Evolutionary conservation across 805 yeast species (phyloP).

Genomic region (Kodamaea kaohsiungensis): DNA sequence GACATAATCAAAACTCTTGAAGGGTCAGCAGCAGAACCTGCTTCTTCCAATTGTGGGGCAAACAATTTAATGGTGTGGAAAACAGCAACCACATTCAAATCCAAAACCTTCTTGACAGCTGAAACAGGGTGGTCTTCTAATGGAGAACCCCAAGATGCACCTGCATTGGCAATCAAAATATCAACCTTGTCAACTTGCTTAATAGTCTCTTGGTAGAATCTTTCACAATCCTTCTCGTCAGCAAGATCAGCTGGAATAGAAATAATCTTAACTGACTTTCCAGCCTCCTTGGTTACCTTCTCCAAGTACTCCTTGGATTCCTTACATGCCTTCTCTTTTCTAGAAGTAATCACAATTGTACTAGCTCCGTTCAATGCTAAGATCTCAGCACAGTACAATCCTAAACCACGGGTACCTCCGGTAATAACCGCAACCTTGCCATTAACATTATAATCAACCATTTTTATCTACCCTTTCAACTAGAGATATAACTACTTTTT

Average conservation of each 20-base stretch:
- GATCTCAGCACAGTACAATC: slow-evolving; percentile 66
- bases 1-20: slow-evolving; percentile 66
- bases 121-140: slow-evolving; percentile 58
- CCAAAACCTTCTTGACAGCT: slow-evolving; percentile 63
- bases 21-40: slow-evolving; percentile 58
- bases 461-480: slow-evolving; percentile 12
- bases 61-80: slow-evolving; percentile 65
- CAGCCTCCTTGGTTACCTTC: slow-evolving; percentile 34
- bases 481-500: not conserved
- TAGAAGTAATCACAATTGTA: slow-evolving; percentile 61
- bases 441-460: slow-evolving; percentile 50
- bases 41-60: slow-evolving; percentile 53
- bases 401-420: slow-evolving; percentile 78
- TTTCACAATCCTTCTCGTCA: slow-evolving; percentile 46
- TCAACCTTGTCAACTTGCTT: slow-evolving; percentile 49
- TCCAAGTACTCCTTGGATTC: slow-evolving; percentile 50
- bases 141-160: slow-evolving; percentile 77
- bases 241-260: slow-evolving; percentile 62
- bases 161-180: slow-evolving; percentile 74
- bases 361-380: slow-evolving; percentile 62
- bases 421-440: slow-evolving; percentile 69
- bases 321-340: slow-evolving; percentile 62
- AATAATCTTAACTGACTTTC: slow-evolving; percentile 29
- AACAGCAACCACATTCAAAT: slow-evolving; percentile 66
- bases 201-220: slow-evolving; percentile 43